A percentile compares a stretch with the other conserved stretches of the same genome.
Conservation (phyloP, 129 eudicot genomes). For the Smallanthus sonchifolius region DNA sequence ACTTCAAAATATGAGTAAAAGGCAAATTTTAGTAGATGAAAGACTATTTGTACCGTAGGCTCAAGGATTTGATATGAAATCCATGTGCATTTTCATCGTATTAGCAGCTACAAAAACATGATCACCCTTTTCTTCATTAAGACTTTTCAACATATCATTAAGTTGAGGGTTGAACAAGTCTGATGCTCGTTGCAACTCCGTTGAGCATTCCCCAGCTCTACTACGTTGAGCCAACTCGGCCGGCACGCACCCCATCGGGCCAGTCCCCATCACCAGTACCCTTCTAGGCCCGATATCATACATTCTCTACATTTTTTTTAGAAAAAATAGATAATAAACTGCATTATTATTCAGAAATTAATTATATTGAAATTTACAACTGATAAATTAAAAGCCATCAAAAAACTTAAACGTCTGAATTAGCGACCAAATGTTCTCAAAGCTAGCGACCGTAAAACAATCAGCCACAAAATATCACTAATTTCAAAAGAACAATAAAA, state of each 20-base stretch:
- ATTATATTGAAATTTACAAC: too few relatives aligned
- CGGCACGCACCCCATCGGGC: slow-evolving; percentile 84
- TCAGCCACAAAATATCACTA: too few relatives aligned
- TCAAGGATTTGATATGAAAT: slow-evolving; percentile 54
- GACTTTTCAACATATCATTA: slow-evolving; percentile 24
- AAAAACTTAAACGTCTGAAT: too few relatives aligned
- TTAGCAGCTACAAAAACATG: slow-evolving; percentile 57
- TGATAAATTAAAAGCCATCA: too few relatives aligned
- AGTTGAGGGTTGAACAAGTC: slow-evolving; percentile 60
- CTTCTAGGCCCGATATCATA: slow-evolving; percentile 48
- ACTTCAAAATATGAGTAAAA: too few relatives aligned
- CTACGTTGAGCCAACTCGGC: slow-evolving; percentile 63
- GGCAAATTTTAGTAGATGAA: neutral
- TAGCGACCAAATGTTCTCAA: too few relatives aligned
- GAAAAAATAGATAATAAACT: too few relatives aligned
- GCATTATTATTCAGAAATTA: too few relatives aligned
- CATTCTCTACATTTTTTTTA: slow-evolving; percentile 36
- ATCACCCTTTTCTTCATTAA: slow-evolving; percentile 47
- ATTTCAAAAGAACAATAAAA: too few relatives aligned
- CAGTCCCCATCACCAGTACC: slow-evolving; percentile 70
- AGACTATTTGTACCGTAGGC: slow-evolving; percentile 37
- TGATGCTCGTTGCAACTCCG: slow-evolving; percentile 51
- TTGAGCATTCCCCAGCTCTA: slow-evolving; percentile 50
- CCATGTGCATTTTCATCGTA: slow-evolving; percentile 48
- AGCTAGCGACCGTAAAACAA: too few relatives aligned